A percentile compares a stretch with the other conserved stretches of the same genome.
These are phyloP conservation scores for Akanthomyces lecanii DNA, from an alignment of 2,329 filamentous ascomycete genomes.

Conservation along the genomic window DNA sequence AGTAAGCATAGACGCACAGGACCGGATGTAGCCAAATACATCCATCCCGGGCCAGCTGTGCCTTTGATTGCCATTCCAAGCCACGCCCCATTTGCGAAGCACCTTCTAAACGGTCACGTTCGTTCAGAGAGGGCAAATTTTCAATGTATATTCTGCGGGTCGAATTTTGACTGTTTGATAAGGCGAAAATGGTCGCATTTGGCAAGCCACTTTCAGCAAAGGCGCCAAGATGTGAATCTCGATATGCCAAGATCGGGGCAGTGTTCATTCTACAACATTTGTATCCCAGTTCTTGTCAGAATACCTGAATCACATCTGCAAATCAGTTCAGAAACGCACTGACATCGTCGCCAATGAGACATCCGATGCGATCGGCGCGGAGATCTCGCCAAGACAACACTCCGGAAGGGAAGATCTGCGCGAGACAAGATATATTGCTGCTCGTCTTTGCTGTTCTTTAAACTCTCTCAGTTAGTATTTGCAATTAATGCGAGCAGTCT, in stretches of 20 bases:
- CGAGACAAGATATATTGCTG: too few species aligned
- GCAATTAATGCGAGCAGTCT: neutral
- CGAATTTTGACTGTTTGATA: too few species aligned
- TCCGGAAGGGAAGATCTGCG: neutral
- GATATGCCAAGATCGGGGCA: conserved; percentile 1
- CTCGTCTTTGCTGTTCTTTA: too few species aligned
- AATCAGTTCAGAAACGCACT: neutral
- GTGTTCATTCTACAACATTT: neutral
- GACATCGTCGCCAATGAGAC: neutral
- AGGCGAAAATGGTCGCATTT: neutral
- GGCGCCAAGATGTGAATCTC: neutral
- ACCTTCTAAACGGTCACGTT: neutral
- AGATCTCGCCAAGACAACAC: neutral
- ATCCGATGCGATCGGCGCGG: conserved; percentile 3
- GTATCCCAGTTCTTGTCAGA: neutral
- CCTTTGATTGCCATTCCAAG: too few species aligned
- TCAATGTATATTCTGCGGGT: neutral
- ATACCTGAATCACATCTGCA: neutral
- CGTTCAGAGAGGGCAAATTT: neutral
- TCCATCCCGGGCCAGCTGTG: neutral
- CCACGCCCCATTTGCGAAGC: too few species aligned
- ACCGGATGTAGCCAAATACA: neutral
- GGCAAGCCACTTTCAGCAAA: neutral
- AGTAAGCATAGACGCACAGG: neutral
- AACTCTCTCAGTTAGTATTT: too few species aligned